Percentiles rank a stretch among this genome's conserved stretches.
These are phyloP conservation scores for Aureobasidium sp. DNA, from an alignment of 2,329 filamentous ascomycete genomes.

Conservation along the genomic window DNA sequence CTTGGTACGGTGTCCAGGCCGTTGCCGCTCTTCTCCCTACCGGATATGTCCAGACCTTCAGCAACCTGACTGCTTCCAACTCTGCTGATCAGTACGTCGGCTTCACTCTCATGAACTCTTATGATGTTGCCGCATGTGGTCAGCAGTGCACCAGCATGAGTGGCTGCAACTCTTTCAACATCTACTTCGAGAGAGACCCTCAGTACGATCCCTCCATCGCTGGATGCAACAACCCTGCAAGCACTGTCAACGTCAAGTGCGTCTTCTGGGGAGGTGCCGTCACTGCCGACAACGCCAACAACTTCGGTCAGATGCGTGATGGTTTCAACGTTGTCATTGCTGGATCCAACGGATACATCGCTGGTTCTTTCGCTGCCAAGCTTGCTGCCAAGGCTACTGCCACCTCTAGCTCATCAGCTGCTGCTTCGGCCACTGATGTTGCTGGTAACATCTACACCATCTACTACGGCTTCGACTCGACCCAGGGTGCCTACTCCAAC, in stretches of 20 bases:
- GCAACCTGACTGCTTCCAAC: slow-evolving; percentile 24
- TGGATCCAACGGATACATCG: slow-evolving; percentile 6
- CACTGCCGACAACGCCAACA: slow-evolving; percentile 21
- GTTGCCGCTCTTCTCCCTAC: slow-evolving; percentile 13
- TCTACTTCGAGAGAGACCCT: slow-evolving; percentile 15
- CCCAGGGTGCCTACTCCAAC: slow-evolving; percentile 16
- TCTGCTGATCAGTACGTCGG: slow-evolving; percentile 5
- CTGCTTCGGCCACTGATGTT: slow-evolving; percentile 15
- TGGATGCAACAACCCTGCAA: slow-evolving; percentile 30
- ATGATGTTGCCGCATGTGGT: slow-evolving; percentile 15
- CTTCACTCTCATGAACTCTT: slow-evolving; percentile 7
- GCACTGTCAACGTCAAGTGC: slow-evolving; percentile 29
- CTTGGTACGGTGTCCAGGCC: neutral
- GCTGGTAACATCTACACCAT: slow-evolving; percentile 17
- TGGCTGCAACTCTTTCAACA: slow-evolving; percentile 18
- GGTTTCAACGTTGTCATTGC: slow-evolving; percentile 14
- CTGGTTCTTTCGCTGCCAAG: neutral
- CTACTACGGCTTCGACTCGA: slow-evolving; percentile 16
- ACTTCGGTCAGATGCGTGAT: slow-evolving; percentile 23
- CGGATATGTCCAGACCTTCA: slow-evolving; percentile 19
- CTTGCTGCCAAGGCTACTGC: slow-evolving; percentile 14
- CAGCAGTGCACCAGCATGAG: slow-evolving; percentile 12
- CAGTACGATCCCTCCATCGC: slow-evolving; percentile 26
- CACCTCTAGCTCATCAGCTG: slow-evolving; percentile 11
- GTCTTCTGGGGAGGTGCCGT: slow-evolving; percentile 26